Base-by-base conservation (phyloP, 2,329 filamentous ascomycete species). In the Nemania sp. region DNA sequence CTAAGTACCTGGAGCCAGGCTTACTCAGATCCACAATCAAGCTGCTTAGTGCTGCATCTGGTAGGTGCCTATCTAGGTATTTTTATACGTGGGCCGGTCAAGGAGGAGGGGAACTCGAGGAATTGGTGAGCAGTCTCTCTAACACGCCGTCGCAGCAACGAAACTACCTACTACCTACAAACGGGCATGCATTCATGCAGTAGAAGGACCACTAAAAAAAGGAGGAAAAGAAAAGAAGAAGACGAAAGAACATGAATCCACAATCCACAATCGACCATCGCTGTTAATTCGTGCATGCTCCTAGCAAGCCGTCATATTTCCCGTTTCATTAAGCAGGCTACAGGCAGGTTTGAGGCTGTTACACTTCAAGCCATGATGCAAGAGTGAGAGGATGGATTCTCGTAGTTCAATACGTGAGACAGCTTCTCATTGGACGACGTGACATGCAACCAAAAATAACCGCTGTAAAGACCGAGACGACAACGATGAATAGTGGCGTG, bases 1-100 rank as follows among this genome's bases (percentile, higher is more conserved):
- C 37, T 52, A 49, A 29, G n/a, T n/a, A n/a, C 18, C 40, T 52
- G 29, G 53, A n/a, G 35, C 65, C 64, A 65, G 68, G 69, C 68
- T 71, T 70, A 70, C 67, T 71, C 65, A 70, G 65, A 64, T 46
- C 63, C 65, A 62, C 65, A 35, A 25, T 34, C 17, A 29, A 59
- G 52, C 51, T 50, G 43, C 34, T 54, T 40, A 25, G 35, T 34
- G 52, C 55, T 42, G 20, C 35, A 35, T 25, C 21, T 43, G 25
- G 29, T 15, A 35, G 17, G 32, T n/a, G 40, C 25, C 25, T 29
- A 29, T 29, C 25, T 29, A 29, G 25, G 25, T n/a, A n/a, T n/a
- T 4, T 29, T 3, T 29, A 29, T 3, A 29, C 25, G 25, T 29
- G 25, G 25, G 25, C 11, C 13, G 25, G 25, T 20, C 13, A 37